Evolutionary conservation across 768 basidiomycete species (phyloP).

Genomic region (Mycena haematopus): DNA sequence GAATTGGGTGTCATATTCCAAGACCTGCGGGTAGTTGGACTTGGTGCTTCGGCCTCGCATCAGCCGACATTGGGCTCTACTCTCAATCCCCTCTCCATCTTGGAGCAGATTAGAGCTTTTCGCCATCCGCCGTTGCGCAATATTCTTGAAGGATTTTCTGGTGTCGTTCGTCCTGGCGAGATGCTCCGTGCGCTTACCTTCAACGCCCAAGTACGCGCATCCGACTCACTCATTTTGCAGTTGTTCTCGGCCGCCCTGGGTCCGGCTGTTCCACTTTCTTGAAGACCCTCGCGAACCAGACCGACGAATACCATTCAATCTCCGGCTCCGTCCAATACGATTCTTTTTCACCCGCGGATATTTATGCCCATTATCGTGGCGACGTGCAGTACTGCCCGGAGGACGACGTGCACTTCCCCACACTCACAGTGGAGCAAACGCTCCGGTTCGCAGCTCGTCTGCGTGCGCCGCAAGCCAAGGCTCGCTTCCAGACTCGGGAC

Average conservation of each 20-base stretch:
- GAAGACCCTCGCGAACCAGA: conserved; percentile 80
- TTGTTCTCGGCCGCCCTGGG: conserved; percentile 86
- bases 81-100: conserved; percentile 50
- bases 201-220: too few relatives aligned
- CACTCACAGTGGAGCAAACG: conserved; percentile 80
- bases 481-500: conserved; percentile 54
- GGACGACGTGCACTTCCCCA: conserved; percentile 88
- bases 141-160: conserved; percentile 71
- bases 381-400: conserved; percentile 84
- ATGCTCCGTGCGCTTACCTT: conserved; percentile 67
- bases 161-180: conserved; percentile 70
- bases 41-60: conserved; percentile 48
- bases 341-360: conserved; percentile 69
- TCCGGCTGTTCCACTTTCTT: conserved; percentile 87
- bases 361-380: conserved; percentile 72
- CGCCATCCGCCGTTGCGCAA: conserved; percentile 68
- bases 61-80: conserved; percentile 60
- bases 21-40: conserved; percentile 59
- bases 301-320: conserved; percentile 68
- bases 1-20: conserved; percentile 58
- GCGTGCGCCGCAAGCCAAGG: conserved; percentile 60
- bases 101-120: conserved; percentile 48
- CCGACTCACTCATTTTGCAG: conserved; percentile 39
- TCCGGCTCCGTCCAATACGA: conserved; percentile 79
- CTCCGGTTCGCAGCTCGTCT: conserved; percentile 72